Evolutionary conservation across 257 asterid genomes (phyloP).

Genomic region (Solanum rostratum): DNA sequence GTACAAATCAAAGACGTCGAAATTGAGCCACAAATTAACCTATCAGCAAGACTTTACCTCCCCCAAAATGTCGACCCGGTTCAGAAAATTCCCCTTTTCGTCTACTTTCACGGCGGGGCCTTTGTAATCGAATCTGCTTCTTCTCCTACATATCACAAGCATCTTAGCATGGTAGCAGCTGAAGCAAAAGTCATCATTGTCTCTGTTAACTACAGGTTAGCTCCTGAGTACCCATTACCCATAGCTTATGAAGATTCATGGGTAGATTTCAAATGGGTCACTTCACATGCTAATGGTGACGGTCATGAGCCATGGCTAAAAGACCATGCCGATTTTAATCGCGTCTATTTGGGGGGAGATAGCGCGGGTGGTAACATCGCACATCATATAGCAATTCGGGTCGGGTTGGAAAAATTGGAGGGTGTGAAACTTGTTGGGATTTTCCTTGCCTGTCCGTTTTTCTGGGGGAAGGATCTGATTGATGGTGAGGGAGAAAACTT

Average conservation of each 20-base stretch:
- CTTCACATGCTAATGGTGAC: slow-evolving; percentile 21
- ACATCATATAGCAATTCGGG: slow-evolving; percentile 26
- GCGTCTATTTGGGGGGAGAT: slow-evolving; percentile 48
- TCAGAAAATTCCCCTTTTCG: slow-evolving; percentile 31
- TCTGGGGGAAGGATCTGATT: slow-evolving; percentile 42
- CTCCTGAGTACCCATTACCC: slow-evolving; percentile 61
- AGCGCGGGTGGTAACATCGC: slow-evolving; percentile 59
- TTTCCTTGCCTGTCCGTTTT: slow-evolving; percentile 41
- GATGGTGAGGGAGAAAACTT: slow-evolving; percentile 21
- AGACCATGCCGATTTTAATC: slow-evolving; percentile 30
- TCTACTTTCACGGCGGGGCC: slow-evolving; percentile 70
- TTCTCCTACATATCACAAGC: slow-evolving; percentile 20
- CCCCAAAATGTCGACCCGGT: slow-evolving; percentile 15
- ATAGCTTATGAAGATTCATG: slow-evolving; percentile 46
- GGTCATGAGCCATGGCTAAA: slow-evolving; percentile 34
- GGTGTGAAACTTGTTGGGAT: slow-evolving; percentile 26
- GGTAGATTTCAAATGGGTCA: slow-evolving; percentile 41
- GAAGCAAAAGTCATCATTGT: slow-evolving; percentile 30
- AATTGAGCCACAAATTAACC: slow-evolving; percentile 5
- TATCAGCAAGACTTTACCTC: slow-evolving; percentile 37
- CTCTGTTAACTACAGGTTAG: slow-evolving; percentile 52
- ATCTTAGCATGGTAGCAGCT: slow-evolving; percentile 22
- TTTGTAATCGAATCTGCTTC: slow-evolving; percentile 36
- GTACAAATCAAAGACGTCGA: slow-evolving; percentile 38
- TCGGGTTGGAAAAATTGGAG: slow-evolving; percentile 19